Base-by-base conservation (phyloP, 441 rosid genomes). In the Arabidopsis lyrata region DNA sequence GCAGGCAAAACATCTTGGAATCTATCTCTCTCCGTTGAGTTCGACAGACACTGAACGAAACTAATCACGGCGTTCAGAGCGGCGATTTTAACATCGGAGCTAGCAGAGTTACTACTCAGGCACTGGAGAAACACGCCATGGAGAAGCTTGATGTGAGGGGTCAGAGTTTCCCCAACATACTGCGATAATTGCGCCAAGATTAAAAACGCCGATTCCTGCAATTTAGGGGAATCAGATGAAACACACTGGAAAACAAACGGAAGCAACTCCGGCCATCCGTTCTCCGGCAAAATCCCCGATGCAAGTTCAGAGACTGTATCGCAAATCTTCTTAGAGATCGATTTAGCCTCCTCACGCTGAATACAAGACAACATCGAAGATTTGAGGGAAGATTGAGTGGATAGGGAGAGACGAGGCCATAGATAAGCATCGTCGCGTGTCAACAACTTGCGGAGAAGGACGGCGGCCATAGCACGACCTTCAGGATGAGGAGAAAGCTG, bases 221-320 rank as follows among this genome's bases (percentile, higher is more conserved):
- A 74, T 70, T 90, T 93, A 5, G 84, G 80, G 2, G 92, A 82
- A 77, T 91, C 97, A 1, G 96, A 90, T 0, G 95, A 83, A 0
- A 96, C 98, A 61, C 98, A 96, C 79, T 89, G 93, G 63, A 96
- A 96, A 87, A 96, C 91, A 54, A 93, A 96, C 3, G 98, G 99
- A 27, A 96, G 66, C 20, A 96, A 77, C 86, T 96, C 99, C 0
- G 98, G 98, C 99, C 99, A 96, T 0, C 93, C 95, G 27, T 90
- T 88, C 2, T 93, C 97, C 2, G 91, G 88, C 22, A 95, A 60
- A 67, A 95, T 88, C 63, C 93, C 87, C 2, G 97, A 88, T 14
- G 99, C 99, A 24, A 93, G 90, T 83, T 96, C 99, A 4, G 99
- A 89, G 59, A 91, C 85, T 27, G 98, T 95, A 66, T 93, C 99